A percentile compares a stretch with the other conserved stretches of the same genome.
These are phyloP conservation scores for Chrysopogon serrulatus DNA, from an alignment of 176 grass and related monocot genomes.

Conservation along the genomic window DNA sequence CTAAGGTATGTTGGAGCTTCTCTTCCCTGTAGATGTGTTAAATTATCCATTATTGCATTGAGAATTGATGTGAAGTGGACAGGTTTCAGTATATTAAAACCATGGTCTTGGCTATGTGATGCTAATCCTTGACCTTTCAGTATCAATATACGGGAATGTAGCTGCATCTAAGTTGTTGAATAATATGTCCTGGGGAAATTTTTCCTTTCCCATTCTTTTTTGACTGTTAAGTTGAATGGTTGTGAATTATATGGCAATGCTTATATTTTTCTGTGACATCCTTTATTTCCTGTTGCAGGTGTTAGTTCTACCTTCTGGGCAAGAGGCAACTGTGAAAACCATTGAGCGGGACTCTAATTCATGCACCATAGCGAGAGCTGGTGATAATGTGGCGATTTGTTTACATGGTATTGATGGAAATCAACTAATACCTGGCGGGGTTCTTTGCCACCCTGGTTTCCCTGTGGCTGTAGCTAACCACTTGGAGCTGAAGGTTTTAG, in stretches of 20 bases:
- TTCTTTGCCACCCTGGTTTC: constrained; percentile 86
- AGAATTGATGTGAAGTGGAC: not conserved
- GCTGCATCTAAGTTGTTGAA: not conserved
- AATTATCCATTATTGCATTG: not conserved
- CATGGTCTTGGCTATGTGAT: constrained; percentile 7
- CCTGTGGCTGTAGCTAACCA: constrained; percentile 44
- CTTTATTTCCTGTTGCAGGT: constrained; percentile 51
- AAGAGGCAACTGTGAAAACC: constrained; percentile 57
- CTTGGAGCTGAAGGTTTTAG: constrained; percentile 78
- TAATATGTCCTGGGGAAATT: not conserved
- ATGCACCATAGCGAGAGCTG: constrained; percentile 75
- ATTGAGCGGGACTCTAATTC: constrained; percentile 71
- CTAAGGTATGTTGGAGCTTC: not conserved
- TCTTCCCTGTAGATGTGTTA: not conserved
- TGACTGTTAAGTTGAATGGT: not conserved
- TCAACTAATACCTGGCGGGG: constrained; percentile 63
- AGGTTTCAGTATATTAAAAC: constrained; percentile 6
- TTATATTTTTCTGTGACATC: constrained; percentile 15
- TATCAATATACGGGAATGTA: not conserved
- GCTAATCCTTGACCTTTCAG: constrained; percentile 10
- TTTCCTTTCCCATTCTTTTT: not conserved
- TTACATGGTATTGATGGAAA: constrained; percentile 58
- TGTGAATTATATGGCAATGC: not conserved
- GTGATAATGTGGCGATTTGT: constrained; percentile 72
- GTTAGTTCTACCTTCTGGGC: constrained; percentile 64